A percentile compares a stretch with the other conserved stretches of the same genome.
phyloP scores from a whole-genome alignment of 148 eudicot species.

The Talinum fruticosum region DNA sequence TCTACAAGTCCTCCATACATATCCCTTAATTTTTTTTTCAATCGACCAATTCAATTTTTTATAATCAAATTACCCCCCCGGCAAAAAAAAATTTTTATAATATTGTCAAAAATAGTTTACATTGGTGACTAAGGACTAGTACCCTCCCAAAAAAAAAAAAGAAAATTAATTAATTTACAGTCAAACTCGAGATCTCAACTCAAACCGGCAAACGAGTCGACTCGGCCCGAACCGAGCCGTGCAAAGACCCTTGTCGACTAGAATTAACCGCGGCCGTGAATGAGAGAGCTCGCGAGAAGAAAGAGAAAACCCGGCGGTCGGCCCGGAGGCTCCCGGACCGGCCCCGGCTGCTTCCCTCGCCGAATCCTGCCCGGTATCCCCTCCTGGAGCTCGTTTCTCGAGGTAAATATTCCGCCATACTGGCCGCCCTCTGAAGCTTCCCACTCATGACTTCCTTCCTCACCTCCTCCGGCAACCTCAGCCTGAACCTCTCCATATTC shows the following conservation, averaged over 20 bases:
- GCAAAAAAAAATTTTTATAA: no score
- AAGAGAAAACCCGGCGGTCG: slow-evolving; percentile 23
- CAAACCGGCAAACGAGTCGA: not conserved
- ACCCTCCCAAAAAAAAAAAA: not conserved
- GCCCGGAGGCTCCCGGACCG: slow-evolving; percentile 24
- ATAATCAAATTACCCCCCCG: no score
- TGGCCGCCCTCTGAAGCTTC: slow-evolving; percentile 32
- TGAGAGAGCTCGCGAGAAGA: not conserved
- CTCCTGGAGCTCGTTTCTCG: slow-evolving; percentile 23
- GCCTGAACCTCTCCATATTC: slow-evolving; percentile 38
- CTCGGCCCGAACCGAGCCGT: not conserved
- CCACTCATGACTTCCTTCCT: slow-evolving; percentile 38
- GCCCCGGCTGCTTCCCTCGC: slow-evolving; percentile 35
- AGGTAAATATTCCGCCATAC: slow-evolving; percentile 28
- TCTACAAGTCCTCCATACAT: no score
- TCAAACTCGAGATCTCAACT: not conserved
- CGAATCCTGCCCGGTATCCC: slow-evolving; percentile 25
- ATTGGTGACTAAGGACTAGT: not conserved
- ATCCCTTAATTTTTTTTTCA: no score
- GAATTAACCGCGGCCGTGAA: not conserved
- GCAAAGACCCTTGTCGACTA: not conserved
- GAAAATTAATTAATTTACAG: not conserved
- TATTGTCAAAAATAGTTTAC: not conserved
- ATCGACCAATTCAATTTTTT: no score
- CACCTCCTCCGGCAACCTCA: slow-evolving; percentile 39